Evolutionary conservation across 1,139 yeast species (phyloP).

Genomic region (Saccharomyces uvarum): DNA sequence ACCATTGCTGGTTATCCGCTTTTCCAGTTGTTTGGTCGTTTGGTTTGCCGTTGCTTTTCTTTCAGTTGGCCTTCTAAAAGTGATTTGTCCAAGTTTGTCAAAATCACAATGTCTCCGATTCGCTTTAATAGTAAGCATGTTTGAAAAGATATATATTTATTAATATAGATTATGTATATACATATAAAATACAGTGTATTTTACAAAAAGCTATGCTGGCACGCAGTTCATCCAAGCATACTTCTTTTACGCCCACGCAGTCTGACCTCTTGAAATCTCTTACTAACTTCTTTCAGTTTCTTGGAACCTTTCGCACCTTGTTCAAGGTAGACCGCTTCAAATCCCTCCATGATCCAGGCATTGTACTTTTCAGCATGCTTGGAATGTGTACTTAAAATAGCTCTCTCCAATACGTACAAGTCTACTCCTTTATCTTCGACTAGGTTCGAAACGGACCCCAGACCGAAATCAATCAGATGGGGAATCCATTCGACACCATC

Average conservation of each 20-base stretch:
- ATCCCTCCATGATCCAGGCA: conserved; percentile 69
- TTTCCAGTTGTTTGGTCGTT: background rate
- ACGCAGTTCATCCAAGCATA: conserved; percentile 58
- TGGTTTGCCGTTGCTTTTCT: background rate
- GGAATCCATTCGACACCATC: conserved; percentile 36
- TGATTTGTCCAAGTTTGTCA: background rate
- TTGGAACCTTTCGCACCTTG: conserved; percentile 33
- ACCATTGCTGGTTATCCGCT: conserved; percentile 34
- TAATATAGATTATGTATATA: background rate
- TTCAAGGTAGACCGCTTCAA: conserved; percentile 39
- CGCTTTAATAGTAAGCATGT: background rate
- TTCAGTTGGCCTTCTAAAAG: background rate
- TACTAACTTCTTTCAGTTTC: conserved; percentile 49
- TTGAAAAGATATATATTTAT: background rate
- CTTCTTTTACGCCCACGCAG: conserved; percentile 91
- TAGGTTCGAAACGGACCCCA: conserved; percentile 62
- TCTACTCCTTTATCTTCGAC: conserved; percentile 96
- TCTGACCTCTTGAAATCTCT: conserved; percentile 74
- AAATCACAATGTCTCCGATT: background rate
- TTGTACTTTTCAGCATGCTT: conserved; percentile 56
- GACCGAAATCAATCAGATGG: conserved; percentile 82
- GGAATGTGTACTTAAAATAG: conserved; percentile 86
- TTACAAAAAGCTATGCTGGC: background rate
- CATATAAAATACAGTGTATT: background rate
- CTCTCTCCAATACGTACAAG: conserved; percentile 86